Base-by-base conservation (phyloP, 75 land plant species). In the Cryptomeria japonica region DNA sequence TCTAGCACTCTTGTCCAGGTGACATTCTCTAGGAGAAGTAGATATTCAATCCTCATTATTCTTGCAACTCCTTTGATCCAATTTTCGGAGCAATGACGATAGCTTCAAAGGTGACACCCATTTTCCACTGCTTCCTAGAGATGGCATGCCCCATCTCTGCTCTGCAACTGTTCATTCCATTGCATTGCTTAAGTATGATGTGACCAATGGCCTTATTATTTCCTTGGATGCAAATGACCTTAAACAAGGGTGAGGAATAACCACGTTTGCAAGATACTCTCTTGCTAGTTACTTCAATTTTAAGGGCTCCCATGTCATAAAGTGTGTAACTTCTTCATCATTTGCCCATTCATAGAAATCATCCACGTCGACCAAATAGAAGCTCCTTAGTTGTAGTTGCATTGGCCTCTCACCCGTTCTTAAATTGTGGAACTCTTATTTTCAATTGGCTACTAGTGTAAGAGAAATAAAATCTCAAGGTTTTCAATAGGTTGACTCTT, bases 41-140 rank as follows among this genome's bases (percentile, higher is more conserved):
- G 14, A 18, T 91, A 94, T 68, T 93, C 96, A 3, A 95, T 85
- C 70, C 92, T 88, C 87, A 49, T 83, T 64, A 93, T 39, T 12
- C 88, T 31, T 86, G 79, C 90, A 89, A 89, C 25, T 93, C 94
- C 47, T 42, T 53, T 39, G 93, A 93, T 22, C 89, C 88, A 19
- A 70, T 12, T 0, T 42, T n/a, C 0, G 89, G 86, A 5, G 84
- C 94, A 87, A 87, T 53, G 78, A 89, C 88, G 85, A 92, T 93
- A 0, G 96, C 96, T 61, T 5, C 22, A 0, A 94, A 91, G 15
- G 88, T 91, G 28, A 93, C 79, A 83, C 95, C 93, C 78, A 73
- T 88, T 4, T 93, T 93, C 96, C 96, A 95, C 73, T 92, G 88
- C 41, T 88, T 86, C 39, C 80, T 75, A 2, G 88, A 94, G 77